Percentiles rank a stretch among this genome's conserved stretches.
Evolutionary conservation across 371 early-diverging fungal genomes (phyloP).

Genomic region (Syncephalis plumigaleata): DNA sequence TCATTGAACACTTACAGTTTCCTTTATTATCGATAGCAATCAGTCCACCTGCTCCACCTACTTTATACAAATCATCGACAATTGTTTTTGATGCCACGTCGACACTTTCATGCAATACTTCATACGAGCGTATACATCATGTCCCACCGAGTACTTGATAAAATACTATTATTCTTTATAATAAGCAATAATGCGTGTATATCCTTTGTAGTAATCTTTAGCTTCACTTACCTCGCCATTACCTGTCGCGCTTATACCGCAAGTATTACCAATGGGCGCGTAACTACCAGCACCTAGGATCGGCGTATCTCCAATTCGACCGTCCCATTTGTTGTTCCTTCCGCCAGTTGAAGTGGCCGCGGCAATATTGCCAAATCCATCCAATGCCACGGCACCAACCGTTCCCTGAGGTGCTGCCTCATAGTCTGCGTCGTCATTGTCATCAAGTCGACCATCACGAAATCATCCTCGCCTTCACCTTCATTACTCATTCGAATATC

Average conservation of each 20-base stretch:
- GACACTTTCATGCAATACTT: conserved; percentile 13
- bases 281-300: conserved; percentile 25
- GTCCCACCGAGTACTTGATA: conserved; percentile 17
- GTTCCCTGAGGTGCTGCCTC: conserved; percentile 16
- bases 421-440: neutral
- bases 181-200: neutral
- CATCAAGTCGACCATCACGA: neutral
- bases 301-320: conserved; percentile 27
- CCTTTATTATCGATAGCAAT: conserved; percentile 20
- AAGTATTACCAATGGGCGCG: conserved; percentile 15
- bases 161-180: conserved; percentile 11
- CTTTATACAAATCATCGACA: conserved; percentile 13
- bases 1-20: conserved; percentile 5
- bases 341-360: conserved; percentile 32
- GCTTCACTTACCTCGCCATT: conserved; percentile 16
- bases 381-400: conserved; percentile 29
- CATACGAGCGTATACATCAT: conserved; percentile 18
- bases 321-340: conserved; percentile 23
- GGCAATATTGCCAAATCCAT: conserved; percentile 18
- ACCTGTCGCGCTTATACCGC: conserved; percentile 26
- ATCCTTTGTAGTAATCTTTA: neutral
- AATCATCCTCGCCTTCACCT: neutral
- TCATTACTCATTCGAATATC: neutral
- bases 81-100: conserved; percentile 12
- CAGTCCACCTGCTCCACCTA: conserved; percentile 23